Conservation (phyloP, 2,329 filamentous ascomycete species). For the Rhynchosporium agropyri region DNA sequence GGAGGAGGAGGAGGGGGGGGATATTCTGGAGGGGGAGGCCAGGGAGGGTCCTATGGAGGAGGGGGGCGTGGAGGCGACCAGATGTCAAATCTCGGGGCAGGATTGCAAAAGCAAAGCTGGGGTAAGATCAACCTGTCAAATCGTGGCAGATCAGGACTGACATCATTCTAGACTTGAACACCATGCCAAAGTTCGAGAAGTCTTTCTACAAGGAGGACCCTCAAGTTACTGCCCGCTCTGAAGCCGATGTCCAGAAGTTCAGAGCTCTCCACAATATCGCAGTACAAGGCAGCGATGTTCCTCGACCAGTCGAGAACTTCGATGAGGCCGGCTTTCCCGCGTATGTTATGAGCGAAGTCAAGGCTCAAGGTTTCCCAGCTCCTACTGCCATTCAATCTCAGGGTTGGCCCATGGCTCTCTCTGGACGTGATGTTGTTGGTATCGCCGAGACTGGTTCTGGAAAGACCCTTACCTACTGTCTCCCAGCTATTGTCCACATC, state of each 20-base stretch:
- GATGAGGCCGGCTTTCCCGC: slow-evolving; percentile 96
- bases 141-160: slow-evolving; percentile 21
- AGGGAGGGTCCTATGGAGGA: slow-evolving; percentile 43
- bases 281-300: slow-evolving; percentile 77
- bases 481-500: slow-evolving; percentile 98
- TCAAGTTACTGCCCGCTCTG: slow-evolving; percentile 72
- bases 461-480: slow-evolving; percentile 98
- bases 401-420: slow-evolving; percentile 98
- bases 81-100: slow-evolving; percentile 88
- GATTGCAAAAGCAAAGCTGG: slow-evolving; percentile 86
- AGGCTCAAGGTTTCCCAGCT: slow-evolving; percentile 91
- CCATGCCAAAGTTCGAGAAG: slow-evolving; percentile 96
- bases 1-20: slow-evolving; percentile 42
- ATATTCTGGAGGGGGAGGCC: slow-evolving; percentile 42
- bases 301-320: slow-evolving; percentile 94
- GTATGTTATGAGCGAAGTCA: slow-evolving; percentile 98
- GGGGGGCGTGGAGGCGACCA: slow-evolving; percentile 80
- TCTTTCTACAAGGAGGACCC: slow-evolving; percentile 98
- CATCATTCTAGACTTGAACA: slow-evolving; percentile 62
- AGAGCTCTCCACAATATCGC: slow-evolving; percentile 84
- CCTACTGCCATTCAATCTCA: slow-evolving; percentile 98
- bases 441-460: slow-evolving; percentile 99
- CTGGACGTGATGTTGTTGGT: slow-evolving; percentile 96
- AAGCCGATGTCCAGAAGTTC: slow-evolving; percentile 84
- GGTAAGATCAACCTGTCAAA: slow-evolving; percentile 56